phyloP scores from a whole-genome alignment of 1,139 yeast species.

The Blastobotrys proliferans region DNA sequence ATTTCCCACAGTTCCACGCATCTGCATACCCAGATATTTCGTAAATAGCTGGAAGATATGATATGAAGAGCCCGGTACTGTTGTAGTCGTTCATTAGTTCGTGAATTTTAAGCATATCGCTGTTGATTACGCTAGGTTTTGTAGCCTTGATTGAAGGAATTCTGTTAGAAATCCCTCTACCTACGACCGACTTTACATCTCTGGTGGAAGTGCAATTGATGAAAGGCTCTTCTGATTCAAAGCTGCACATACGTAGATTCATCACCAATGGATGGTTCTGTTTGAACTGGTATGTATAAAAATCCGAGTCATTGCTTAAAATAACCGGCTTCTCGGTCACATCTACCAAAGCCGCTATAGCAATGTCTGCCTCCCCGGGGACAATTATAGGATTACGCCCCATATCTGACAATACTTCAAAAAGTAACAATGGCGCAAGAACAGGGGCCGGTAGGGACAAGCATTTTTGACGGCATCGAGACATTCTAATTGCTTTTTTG shows the following conservation, averaged over 20 bases:
- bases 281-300: slow-evolving; percentile 15
- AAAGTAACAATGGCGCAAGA: slow-evolving; percentile 10
- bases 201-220: no score
- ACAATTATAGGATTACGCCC: slow-evolving; percentile 10
- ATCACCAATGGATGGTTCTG: slow-evolving; percentile 1
- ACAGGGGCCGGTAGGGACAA: no score
- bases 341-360: slow-evolving; percentile 13
- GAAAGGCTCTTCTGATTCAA: no score
- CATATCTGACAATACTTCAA: slow-evolving; percentile 8
- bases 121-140: neutral
- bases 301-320: slow-evolving; percentile 20
- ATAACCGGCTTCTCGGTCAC: slow-evolving; percentile 6
- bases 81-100: slow-evolving; percentile 15
- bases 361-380: slow-evolving; percentile 20
- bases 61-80: slow-evolving; percentile 3
- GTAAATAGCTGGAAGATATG: slow-evolving; percentile 13
- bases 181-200: no score
- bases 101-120: slow-evolving; percentile 7
- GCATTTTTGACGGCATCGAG: neutral
- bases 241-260: slow-evolving; percentile 3
- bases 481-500: slow-evolving; percentile 2
- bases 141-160: no score
- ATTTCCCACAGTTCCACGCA: slow-evolving; percentile 13
- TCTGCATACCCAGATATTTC: slow-evolving; percentile 11
- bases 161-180: no score